Conservation (phyloP, 352 stramenopile genomes). For the Globisporangium echinulatum region DNA sequence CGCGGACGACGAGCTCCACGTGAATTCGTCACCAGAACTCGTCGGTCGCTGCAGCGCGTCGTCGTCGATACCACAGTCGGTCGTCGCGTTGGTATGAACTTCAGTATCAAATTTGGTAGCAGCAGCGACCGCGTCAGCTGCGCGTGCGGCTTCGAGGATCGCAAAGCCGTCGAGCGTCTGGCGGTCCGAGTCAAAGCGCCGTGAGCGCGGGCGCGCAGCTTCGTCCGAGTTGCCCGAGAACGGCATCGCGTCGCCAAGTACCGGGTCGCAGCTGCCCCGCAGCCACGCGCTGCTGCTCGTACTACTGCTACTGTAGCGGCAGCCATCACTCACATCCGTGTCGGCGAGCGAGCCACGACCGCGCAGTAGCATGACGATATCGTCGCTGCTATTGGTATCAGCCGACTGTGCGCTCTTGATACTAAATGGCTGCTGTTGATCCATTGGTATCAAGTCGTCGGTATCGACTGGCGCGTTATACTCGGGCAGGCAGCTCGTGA, state of each 20-base stretch:
- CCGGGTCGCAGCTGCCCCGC: slow-evolving; percentile 10
- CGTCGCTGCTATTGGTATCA: not conserved
- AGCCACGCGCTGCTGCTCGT: slow-evolving; percentile 17
- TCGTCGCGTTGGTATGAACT: not conserved
- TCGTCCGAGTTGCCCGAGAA: slow-evolving; percentile 26
- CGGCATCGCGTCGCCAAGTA: slow-evolving; percentile 17
- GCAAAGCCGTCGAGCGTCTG: slow-evolving; percentile 26
- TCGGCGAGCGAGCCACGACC: slow-evolving; percentile 22
- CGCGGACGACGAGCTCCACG: slow-evolving; percentile 11
- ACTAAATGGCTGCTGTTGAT: not conserved
- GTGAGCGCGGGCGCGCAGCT: slow-evolving; percentile 17
- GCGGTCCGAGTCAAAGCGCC: slow-evolving; percentile 17
- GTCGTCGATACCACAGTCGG: slow-evolving; percentile 3
- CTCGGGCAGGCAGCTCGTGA: slow-evolving; percentile 62
- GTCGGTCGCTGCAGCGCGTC: slow-evolving; percentile 5
- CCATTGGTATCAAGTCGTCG: slow-evolving; percentile 12
- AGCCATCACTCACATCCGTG: slow-evolving; percentile 22
- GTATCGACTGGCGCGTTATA: slow-evolving; percentile 23
- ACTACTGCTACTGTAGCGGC: slow-evolving; percentile 17
- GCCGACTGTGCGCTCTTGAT: slow-evolving; percentile 1
- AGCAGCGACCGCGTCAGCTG: slow-evolving; percentile 7
- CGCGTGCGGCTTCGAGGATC: slow-evolving; percentile 21
- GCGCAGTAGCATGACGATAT: slow-evolving; percentile 3
- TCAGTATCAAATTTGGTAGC: too few relatives aligned
- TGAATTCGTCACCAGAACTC: slow-evolving; percentile 9